A percentile compares a stretch with the other conserved stretches of the same genome.
These are phyloP conservation scores for Colletotrichum sublineola DNA, from an alignment of 2,329 filamentous ascomycete species.

Conservation along the genomic window DNA sequence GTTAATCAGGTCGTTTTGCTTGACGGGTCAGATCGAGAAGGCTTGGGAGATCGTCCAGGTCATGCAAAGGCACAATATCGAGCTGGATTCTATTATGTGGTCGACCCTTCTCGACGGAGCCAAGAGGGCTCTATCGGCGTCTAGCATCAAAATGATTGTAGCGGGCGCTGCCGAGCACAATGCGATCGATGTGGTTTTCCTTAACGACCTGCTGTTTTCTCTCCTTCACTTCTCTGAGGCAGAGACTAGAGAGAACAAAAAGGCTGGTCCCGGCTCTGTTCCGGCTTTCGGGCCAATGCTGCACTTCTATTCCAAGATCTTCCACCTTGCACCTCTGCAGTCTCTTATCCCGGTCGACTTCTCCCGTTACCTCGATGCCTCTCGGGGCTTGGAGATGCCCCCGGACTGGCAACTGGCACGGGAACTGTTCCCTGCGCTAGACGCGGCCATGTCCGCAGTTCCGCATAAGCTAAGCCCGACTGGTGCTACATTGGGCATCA, in stretches of 20 bases:
- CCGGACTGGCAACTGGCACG: slow-evolving; percentile 39
- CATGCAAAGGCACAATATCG: slow-evolving; percentile 69
- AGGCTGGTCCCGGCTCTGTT: slow-evolving; percentile 48
- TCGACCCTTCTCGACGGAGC: slow-evolving; percentile 79
- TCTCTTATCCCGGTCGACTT: slow-evolving; percentile 49
- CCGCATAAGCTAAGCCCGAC: slow-evolving; percentile 52
- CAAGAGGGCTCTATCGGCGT: slow-evolving; percentile 67
- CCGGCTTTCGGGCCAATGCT: slow-evolving; percentile 63
- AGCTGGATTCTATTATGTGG: slow-evolving; percentile 76
- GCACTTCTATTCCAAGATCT: slow-evolving; percentile 62
- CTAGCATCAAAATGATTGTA: slow-evolving; percentile 59
- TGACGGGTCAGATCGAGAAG: slow-evolving; percentile 71
- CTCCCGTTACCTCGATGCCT: slow-evolving; percentile 26
- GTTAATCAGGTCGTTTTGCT: slow-evolving; percentile 78
- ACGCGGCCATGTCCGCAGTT: slow-evolving; percentile 48
- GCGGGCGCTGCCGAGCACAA: slow-evolving; percentile 53
- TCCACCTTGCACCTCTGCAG: slow-evolving; percentile 60
- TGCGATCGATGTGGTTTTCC: slow-evolving; percentile 64
- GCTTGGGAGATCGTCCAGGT: slow-evolving; percentile 76
- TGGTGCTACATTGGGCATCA: slow-evolving; percentile 57
- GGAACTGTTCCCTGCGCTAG: slow-evolving; percentile 49
- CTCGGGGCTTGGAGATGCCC: slow-evolving; percentile 37
- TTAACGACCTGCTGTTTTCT: slow-evolving; percentile 59
- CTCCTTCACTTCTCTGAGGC: slow-evolving; percentile 60
- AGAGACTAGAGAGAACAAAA: slow-evolving; percentile 53